A percentile compares a stretch with the other conserved stretches of the same genome.
Evolutionary conservation across 1,284 basidiomycete species (phyloP).

Genomic region (Anthracocystis walkeri): DNA sequence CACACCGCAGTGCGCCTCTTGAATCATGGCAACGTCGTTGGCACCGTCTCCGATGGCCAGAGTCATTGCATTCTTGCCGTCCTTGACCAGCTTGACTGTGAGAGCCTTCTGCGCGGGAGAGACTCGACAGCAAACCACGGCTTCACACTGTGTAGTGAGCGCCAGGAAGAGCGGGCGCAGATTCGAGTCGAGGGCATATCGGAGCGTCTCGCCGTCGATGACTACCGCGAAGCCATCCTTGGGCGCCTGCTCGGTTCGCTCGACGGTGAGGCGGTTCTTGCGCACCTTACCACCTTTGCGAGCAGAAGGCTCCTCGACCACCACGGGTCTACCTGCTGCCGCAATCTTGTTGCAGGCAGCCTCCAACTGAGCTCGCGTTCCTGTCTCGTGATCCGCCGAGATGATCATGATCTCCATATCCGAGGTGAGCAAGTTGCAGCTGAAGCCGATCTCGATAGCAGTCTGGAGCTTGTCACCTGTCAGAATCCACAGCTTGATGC

Average conservation of each 20-base stretch:
- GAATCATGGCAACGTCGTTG: constrained; percentile 97
- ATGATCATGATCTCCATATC: constrained; percentile 90
- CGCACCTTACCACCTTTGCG: constrained; percentile 44
- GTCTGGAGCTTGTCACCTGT: constrained; percentile 98
- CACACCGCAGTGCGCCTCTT: constrained; percentile 96
- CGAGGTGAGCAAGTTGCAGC: constrained; percentile 55
- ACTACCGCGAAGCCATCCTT: constrained; percentile 84
- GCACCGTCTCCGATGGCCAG: constrained; percentile 96
- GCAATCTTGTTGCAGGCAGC: constrained; percentile 94
- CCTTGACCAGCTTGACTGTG: constrained; percentile 94
- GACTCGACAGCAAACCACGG: constrained; percentile 96
- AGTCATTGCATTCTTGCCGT: constrained; percentile 94
- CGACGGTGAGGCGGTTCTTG: constrained; percentile 50
- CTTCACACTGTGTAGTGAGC: constrained; percentile 93
- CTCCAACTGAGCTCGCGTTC: constrained; percentile 87
- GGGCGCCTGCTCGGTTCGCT: constrained; percentile 45
- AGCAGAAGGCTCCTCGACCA: constrained; percentile 44
- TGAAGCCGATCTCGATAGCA: constrained; percentile 87
- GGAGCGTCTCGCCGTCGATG: constrained; percentile 93
- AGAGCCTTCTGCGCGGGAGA: constrained; percentile 95
- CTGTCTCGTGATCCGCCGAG: constrained; percentile 82
- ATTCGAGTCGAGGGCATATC: constrained; percentile 81
- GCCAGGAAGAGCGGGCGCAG: constrained; percentile 89
- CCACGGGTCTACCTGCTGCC: constrained; percentile 77
- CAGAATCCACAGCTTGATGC: constrained; percentile 96